A percentile compares a stretch with the other conserved stretches of the same genome.
phyloP scores from a whole-genome alignment of 805 yeast species.

The Lipomyces kockii region DNA sequence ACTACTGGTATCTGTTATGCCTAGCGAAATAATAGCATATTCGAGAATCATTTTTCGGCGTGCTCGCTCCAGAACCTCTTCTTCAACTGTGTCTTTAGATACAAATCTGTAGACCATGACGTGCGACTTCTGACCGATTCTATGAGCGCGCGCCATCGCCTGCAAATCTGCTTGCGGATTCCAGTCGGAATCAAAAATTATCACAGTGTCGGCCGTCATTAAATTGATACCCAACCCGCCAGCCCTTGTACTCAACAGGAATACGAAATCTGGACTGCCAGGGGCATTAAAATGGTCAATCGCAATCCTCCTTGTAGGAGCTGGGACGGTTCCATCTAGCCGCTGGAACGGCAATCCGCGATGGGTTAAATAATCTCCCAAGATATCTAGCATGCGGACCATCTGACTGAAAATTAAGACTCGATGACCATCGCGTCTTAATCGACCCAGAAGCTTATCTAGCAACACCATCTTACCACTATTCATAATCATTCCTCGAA shows the following conservation, averaged over 20 bases:
- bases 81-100: constrained; percentile 98
- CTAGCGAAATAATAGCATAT: constrained; percentile 94
- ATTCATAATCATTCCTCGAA: constrained; percentile 94
- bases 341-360: constrained; percentile 90
- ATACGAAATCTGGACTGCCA: constrained; percentile 88
- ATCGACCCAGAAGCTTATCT: constrained; percentile 82
- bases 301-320: constrained; percentile 88
- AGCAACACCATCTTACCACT: constrained; percentile 97
- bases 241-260: constrained; percentile 90
- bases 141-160: constrained; percentile 99
- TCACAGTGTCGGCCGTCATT: constrained; percentile 99
- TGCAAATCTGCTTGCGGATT: constrained; percentile 99
- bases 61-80: constrained; percentile 94
- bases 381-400: constrained; percentile 94
- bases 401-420: constrained; percentile 94
- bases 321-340: constrained; percentile 95
- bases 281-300: constrained; percentile 97
- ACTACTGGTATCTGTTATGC: constrained; percentile 77
- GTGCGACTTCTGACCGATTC: constrained; percentile 99
- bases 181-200: constrained; percentile 98
- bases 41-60: constrained; percentile 97
- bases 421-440: constrained; percentile 92
- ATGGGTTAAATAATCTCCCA: constrained; percentile 88
- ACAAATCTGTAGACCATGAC: constrained; percentile 97
- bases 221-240: constrained; percentile 98